Percentiles rank a stretch among this genome's conserved stretches.
These are phyloP conservation scores for Favolaschia claudopus DNA, from an alignment of 768 basidiomycete genomes.

Conservation along the genomic window DNA sequence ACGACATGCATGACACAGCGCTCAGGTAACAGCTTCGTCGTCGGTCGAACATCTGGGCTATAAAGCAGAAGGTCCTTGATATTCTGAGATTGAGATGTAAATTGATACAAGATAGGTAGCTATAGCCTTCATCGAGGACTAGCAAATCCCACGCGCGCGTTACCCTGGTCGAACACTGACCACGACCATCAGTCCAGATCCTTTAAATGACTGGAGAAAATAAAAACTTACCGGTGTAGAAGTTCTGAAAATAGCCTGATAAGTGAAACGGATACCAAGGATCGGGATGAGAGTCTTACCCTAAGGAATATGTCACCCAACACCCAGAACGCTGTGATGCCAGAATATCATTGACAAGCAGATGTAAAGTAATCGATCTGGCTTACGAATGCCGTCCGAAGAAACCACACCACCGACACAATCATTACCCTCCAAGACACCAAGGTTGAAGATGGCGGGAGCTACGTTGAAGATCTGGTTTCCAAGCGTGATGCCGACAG, in stretches of 20 bases:
- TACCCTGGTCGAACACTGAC: conserved; percentile 23
- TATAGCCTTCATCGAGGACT: conserved; percentile 2
- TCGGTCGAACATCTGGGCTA: too few relatives aligned
- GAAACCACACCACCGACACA: conserved; percentile 16
- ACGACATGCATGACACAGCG: too few relatives aligned
- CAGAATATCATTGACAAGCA: neutral
- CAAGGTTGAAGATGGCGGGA: conserved; percentile 21
- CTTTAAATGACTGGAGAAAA: too few relatives aligned
- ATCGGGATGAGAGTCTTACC: neutral
- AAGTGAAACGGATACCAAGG: neutral
- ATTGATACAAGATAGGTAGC: too few relatives aligned
- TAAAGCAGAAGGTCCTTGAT: too few relatives aligned
- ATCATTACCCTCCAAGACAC: conserved; percentile 16
- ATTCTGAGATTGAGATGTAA: too few relatives aligned
- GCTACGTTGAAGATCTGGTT: conserved; percentile 17
- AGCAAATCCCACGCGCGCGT: conserved; percentile 21
- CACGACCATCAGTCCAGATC: neutral
- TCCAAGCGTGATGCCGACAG: conserved; percentile 9
- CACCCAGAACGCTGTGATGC: conserved; percentile 21
- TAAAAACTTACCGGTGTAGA: conserved; percentile 18
- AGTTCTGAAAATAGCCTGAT: conserved; percentile 12
- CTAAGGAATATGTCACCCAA: conserved; percentile 22
- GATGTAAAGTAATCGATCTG: neutral
- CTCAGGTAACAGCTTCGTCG: too few relatives aligned
- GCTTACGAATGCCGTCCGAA: conserved; percentile 10